Evolutionary conservation across 2,329 filamentous ascomycete genomes (phyloP).

Genomic region (Bipolaris zeicola): DNA sequence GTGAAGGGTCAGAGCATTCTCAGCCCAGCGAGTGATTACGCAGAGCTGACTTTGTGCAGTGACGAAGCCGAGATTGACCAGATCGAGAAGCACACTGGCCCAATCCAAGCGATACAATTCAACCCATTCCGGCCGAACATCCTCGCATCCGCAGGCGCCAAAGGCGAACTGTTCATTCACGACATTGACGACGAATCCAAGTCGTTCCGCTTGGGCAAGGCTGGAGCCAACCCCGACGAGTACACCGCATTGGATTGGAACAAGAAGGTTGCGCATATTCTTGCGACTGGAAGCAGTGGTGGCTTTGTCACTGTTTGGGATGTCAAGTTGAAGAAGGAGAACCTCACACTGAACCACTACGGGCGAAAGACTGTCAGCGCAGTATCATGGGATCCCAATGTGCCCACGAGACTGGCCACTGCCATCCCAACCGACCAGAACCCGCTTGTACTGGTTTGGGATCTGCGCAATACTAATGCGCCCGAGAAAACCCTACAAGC

Average conservation of each 20-base stretch:
- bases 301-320: conserved; percentile 99
- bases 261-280: conserved; percentile 93
- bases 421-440: conserved; percentile 87
- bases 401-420: conserved; percentile 88
- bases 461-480: conserved; percentile 92
- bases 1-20: conserved; percentile 53
- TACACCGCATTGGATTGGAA: conserved; percentile 99
- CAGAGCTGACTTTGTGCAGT: conserved; percentile 46
- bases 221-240: conserved; percentile 88
- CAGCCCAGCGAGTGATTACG: conserved; percentile 53
- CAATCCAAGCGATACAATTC: conserved; percentile 95
- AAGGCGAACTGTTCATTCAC: conserved; percentile 95
- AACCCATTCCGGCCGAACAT: conserved; percentile 92
- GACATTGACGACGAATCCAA: conserved; percentile 89
- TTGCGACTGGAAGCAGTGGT: conserved; percentile 89
- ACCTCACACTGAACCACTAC: conserved; percentile 85
- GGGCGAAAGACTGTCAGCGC: conserved; percentile 93
- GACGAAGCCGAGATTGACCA: conserved; percentile 86
- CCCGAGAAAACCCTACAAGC: conserved; percentile 86
- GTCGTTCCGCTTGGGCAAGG: conserved; percentile 86
- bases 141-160: conserved; percentile 87
- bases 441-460: conserved; percentile 90
- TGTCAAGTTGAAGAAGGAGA: conserved; percentile 96
- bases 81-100: conserved; percentile 86
- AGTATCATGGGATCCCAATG: conserved; percentile 96